A percentile compares a stretch with the other conserved stretches of the same genome.
These are phyloP conservation scores for Coriaria nepalensis DNA, from an alignment of 306 rosid species.

Conservation along the genomic window DNA sequence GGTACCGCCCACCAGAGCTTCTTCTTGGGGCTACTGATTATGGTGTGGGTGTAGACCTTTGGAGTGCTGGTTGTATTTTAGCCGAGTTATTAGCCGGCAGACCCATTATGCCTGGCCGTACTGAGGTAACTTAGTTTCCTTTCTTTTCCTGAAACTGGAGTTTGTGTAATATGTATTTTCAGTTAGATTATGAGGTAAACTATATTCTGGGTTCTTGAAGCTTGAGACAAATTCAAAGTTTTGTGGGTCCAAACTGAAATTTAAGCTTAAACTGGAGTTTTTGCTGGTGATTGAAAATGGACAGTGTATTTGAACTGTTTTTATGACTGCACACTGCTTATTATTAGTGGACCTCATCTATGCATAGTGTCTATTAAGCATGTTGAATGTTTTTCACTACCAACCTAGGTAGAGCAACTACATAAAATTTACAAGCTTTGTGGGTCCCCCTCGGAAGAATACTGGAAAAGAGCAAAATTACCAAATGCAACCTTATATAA, in stretches of 20 bases:
- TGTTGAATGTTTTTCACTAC: constrained; percentile 11
- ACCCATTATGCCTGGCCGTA: constrained; percentile 77
- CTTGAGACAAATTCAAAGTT: too few species aligned
- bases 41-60: constrained; percentile 55
- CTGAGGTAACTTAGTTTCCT: constrained; percentile 39
- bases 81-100: constrained; percentile 66
- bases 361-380: not conserved
- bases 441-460: constrained; percentile 72
- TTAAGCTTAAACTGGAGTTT: too few species aligned
- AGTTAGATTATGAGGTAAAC: constrained; percentile 2
- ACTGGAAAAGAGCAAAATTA: constrained; percentile 54
- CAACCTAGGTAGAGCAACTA: constrained; percentile 56
- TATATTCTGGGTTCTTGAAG: too few species aligned
- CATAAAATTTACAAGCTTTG: constrained; percentile 71
- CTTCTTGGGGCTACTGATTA: constrained; percentile 71
- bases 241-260: too few species aligned
- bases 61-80: constrained; percentile 73
- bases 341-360: too few species aligned
- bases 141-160: not conserved
- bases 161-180: constrained; percentile 4
- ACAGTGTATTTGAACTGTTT: too few species aligned
- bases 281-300: too few species aligned
- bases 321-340: too few species aligned
- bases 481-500: constrained; percentile 62
- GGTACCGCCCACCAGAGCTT: constrained; percentile 74